A percentile compares a stretch with the other conserved stretches of the same genome.
Evolutionary conservation across 352 stramenopile genomes (phyloP).

Genomic region (Globisporangium sylvaticum): DNA sequence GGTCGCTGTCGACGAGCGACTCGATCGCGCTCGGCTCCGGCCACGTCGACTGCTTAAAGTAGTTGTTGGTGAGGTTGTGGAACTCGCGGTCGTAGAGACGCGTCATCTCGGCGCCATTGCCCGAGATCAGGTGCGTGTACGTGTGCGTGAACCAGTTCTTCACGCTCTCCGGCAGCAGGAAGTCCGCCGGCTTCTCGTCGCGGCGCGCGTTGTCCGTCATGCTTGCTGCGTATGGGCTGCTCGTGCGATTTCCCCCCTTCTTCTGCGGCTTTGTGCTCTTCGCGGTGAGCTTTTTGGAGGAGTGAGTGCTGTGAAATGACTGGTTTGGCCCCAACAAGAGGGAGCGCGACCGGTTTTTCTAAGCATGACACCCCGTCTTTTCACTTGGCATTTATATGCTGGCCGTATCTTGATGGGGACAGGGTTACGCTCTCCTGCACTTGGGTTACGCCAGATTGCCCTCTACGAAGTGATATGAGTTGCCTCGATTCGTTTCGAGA

Average conservation of each 20-base stretch:
- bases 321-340: conserved; percentile 29
- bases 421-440: neutral
- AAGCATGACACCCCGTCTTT: conserved; percentile 22
- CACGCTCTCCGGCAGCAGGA: conserved; percentile 82
- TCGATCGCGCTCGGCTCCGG: conserved; percentile 84
- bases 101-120: conserved; percentile 80
- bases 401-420: neutral
- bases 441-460: neutral
- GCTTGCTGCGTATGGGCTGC: neutral
- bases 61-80: conserved; percentile 87
- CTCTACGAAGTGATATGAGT: conserved; percentile 5
- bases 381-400: conserved; percentile 26
- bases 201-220: conserved; percentile 47
- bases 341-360: conserved; percentile 19
- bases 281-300: conserved; percentile 4
- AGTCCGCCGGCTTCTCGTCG: conserved; percentile 86
- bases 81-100: conserved; percentile 88
- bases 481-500: neutral
- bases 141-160: conserved; percentile 89
- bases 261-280: conserved; percentile 9
- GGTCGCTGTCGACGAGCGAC: conserved; percentile 82
- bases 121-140: conserved; percentile 80
- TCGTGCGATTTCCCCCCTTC: conserved; percentile 9
- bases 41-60: conserved; percentile 95
- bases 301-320: conserved; percentile 32